phyloP scores from a whole-genome alignment of 345 rosid species.

The Zanthoxylum bungeanum region DNA sequence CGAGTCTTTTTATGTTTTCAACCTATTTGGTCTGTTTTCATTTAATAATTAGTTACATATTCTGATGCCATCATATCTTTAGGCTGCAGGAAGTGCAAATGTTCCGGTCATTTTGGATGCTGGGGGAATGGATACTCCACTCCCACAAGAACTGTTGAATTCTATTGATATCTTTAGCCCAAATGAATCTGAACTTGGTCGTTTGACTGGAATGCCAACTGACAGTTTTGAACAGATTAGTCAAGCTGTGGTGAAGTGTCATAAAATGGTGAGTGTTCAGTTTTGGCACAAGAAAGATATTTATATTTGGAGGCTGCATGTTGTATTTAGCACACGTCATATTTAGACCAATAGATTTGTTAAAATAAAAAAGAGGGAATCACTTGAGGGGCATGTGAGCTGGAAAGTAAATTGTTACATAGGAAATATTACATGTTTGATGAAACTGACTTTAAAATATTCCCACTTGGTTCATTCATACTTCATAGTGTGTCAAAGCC shows the following conservation, averaged over 20 bases:
- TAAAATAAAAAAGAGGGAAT: too few species aligned
- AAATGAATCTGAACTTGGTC: constrained; percentile 81
- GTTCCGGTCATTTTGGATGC: constrained; percentile 89
- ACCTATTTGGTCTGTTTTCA: neutral
- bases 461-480: neutral
- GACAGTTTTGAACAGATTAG: constrained; percentile 68
- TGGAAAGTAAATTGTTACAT: neutral
- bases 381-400: too few species aligned
- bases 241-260: constrained; percentile 60
- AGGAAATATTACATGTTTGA: neutral
- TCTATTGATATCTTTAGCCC: constrained; percentile 82
- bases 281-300: neutral
- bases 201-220: constrained; percentile 76
- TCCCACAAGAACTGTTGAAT: constrained; percentile 61
- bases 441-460: neutral
- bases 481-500: neutral
- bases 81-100: constrained; percentile 83
- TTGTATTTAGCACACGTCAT: neutral
- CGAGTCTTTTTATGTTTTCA: neutral
- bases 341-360: neutral
- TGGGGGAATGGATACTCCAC: constrained; percentile 95
- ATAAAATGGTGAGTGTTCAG: constrained; percentile 61
- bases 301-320: neutral
- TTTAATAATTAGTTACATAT: neutral
- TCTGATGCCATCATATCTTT: constrained; percentile 18